Conservation (phyloP, 345 rosid genomes). For the Sisymbrium altissimum region DNA sequence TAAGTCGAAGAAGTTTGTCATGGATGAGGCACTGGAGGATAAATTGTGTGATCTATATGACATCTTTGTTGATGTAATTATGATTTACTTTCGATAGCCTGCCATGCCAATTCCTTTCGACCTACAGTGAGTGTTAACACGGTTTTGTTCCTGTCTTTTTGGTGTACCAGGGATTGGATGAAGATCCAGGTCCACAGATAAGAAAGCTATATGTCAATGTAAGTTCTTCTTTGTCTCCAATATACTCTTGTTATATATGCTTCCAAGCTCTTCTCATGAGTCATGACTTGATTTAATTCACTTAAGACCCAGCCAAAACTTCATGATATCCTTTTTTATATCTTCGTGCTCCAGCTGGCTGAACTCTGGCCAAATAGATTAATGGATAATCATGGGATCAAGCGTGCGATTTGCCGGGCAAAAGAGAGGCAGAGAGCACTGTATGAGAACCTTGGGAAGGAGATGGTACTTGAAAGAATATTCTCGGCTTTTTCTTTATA, state of each 20-base stretch:
- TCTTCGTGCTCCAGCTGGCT: slow-evolving; percentile 40
- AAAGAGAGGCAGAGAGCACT: slow-evolving; percentile 43
- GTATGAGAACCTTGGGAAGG: slow-evolving; percentile 17
- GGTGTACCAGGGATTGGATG: slow-evolving; percentile 52
- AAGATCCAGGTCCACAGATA: slow-evolving; percentile 79
- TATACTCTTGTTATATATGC: not conserved
- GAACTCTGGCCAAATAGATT: slow-evolving; percentile 53
- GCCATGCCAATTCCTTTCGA: not conserved
- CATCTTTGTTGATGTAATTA: slow-evolving; percentile 75
- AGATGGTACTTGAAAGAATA: slow-evolving; percentile 9
- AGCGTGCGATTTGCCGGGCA: slow-evolving; percentile 48
- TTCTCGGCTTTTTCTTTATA: not conserved
- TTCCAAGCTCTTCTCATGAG: slow-evolving; percentile 5
- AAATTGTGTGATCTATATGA: slow-evolving; percentile 94
- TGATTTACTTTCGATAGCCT: not conserved
- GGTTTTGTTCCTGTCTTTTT: slow-evolving; percentile 12
- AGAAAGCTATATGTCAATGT: slow-evolving; percentile 81
- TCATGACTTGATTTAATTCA: not conserved
- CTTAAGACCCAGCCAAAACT: not conserved
- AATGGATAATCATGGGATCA: slow-evolving; percentile 51
- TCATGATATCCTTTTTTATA: not conserved
- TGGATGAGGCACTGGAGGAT: slow-evolving; percentile 80
- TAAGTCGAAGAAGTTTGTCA: slow-evolving; percentile 55
- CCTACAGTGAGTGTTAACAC: not conserved
- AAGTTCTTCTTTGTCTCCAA: not conserved